These are phyloP conservation scores for Aspergillus asperescens DNA, from an alignment of 495 filamentous ascomycete genomes.

Conservation along the genomic window DNA sequence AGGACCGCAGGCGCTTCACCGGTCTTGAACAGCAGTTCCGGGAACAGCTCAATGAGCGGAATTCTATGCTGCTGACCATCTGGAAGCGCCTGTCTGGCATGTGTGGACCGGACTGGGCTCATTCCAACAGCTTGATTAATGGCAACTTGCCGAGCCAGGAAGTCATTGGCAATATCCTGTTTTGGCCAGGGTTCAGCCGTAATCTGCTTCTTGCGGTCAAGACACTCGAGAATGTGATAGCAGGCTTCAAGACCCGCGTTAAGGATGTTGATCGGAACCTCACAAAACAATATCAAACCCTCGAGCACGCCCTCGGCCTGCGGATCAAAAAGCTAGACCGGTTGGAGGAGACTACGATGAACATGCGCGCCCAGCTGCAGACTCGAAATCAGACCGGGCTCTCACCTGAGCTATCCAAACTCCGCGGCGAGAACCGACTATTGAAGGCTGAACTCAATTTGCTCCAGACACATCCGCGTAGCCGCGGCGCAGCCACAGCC, in stretches of 20 bases:
- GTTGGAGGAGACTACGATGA: constrained; percentile 67
- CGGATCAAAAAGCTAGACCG: constrained; percentile 83
- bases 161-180: constrained; percentile 65
- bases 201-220: constrained; percentile 85
- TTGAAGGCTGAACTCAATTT: constrained; percentile 80
- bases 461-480: constrained; percentile 50
- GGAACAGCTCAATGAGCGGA: constrained; percentile 84
- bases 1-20: constrained; percentile 68
- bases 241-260: constrained; percentile 74
- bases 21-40: constrained; percentile 71
- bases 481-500: constrained; percentile 27
- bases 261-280: constrained; percentile 81
- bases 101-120: constrained; percentile 88
- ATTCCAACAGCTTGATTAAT: constrained; percentile 83
- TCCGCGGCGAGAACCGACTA: constrained; percentile 74
- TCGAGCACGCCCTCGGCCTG: constrained; percentile 73
- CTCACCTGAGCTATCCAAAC: constrained; percentile 57
- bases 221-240: constrained; percentile 74
- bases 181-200: constrained; percentile 77
- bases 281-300: constrained; percentile 80
- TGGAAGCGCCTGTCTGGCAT: constrained; percentile 84
- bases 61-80: constrained; percentile 73
- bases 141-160: constrained; percentile 79
- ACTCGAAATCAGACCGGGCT: constrained; percentile 43
- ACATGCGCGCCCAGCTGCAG: constrained; percentile 34